A percentile compares a stretch with the other conserved stretches of the same genome.
Conservation (phyloP, 805 yeast species). For the Brettanomyces naardenensis region DNA sequence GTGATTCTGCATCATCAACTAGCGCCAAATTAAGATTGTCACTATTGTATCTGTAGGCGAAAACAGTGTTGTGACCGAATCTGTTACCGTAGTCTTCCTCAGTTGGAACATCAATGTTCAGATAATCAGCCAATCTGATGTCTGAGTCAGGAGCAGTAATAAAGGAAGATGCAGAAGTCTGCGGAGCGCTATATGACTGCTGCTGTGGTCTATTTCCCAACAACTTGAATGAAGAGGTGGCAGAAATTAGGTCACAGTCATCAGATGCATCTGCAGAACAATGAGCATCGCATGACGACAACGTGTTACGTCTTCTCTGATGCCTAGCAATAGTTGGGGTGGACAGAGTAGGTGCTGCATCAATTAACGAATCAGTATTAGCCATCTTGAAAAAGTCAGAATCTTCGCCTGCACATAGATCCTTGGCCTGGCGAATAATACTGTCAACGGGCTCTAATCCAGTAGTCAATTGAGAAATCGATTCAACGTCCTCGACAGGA, state of each 20-base stretch:
- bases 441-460: slow-evolving; percentile 25
- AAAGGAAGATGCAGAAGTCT: not conserved
- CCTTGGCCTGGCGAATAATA: slow-evolving; percentile 18
- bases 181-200: not conserved
- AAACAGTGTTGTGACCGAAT: not conserved
- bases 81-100: not conserved
- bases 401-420: not conserved
- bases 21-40: slow-evolving; percentile 21
- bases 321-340: not conserved
- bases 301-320: not conserved
- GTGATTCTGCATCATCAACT: slow-evolving; percentile 11
- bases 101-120: slow-evolving; percentile 7
- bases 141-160: not conserved
- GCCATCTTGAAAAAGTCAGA: not conserved
- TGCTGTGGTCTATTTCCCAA: slow-evolving; percentile 8
- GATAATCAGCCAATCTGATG: slow-evolving; percentile 8
- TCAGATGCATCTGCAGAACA: not conserved
- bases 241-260: slow-evolving; percentile 18
- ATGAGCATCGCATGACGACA: not conserved
- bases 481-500: slow-evolving; percentile 3
- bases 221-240: slow-evolving; percentile 17
- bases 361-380: not conserved
- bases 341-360: not conserved
- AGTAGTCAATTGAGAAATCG: slow-evolving; percentile 10
- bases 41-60: slow-evolving; percentile 20